phyloP scores from a whole-genome alignment of 495 filamentous ascomycete genomes.

The Xylaria curta region DNA sequence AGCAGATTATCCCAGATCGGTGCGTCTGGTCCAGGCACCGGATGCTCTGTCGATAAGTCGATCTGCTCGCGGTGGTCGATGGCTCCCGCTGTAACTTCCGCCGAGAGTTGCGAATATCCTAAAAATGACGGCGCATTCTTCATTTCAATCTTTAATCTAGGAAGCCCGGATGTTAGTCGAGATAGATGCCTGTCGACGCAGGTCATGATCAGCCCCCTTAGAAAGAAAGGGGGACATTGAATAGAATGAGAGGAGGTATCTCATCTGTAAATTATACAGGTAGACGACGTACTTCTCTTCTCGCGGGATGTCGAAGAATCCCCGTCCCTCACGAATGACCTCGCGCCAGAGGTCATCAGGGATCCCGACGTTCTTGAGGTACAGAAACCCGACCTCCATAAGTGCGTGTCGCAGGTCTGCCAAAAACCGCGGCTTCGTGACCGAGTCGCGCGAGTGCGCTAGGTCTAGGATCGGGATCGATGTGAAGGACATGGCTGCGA shows the following conservation, averaged over 20 bases:
- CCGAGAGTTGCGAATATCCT: conserved; percentile 66
- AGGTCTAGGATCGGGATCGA: conserved; percentile 84
- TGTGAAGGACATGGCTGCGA: conserved; percentile 65
- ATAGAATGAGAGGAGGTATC: background rate
- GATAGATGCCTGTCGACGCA: background rate
- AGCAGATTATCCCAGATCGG: conserved; percentile 81
- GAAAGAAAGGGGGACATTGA: background rate
- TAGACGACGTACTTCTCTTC: conserved; percentile 69
- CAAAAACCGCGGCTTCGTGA: conserved; percentile 78
- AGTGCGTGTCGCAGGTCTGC: conserved; percentile 75
- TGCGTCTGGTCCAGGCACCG: conserved; percentile 64
- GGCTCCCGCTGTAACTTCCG: conserved; percentile 64
- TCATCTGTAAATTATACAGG: background rate
- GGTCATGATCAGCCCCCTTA: background rate
- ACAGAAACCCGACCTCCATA: conserved; percentile 92
- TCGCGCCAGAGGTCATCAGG: conserved; percentile 66
- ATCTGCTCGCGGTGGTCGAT: conserved; percentile 86
- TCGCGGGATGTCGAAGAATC: conserved; percentile 80
- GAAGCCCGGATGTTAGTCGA: background rate
- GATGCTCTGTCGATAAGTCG: conserved; percentile 81
- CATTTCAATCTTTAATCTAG: conserved; percentile 83
- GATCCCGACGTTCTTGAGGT: conserved; percentile 85
- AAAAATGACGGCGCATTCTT: conserved; percentile 75
- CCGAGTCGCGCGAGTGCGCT: conserved; percentile 63
- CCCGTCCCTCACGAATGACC: conserved; percentile 72